Conservation (phyloP, 164 flowering plant species). For the Taxillus chinensis region DNA sequence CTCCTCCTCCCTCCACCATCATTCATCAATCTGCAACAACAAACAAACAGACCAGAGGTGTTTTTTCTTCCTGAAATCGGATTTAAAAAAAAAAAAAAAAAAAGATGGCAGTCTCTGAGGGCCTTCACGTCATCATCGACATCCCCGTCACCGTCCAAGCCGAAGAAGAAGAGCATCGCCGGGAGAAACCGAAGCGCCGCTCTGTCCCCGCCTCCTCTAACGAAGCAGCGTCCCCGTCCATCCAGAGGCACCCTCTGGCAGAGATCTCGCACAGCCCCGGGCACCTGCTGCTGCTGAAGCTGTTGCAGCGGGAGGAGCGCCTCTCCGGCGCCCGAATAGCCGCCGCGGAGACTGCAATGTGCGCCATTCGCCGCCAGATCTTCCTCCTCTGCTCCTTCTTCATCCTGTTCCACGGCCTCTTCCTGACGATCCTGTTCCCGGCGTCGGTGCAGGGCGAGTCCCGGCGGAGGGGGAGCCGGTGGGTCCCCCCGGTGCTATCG, state of each 20-base stretch:
- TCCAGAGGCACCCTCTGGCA: conserved; percentile 73
- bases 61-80: no score
- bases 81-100: no score
- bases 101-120: no score
- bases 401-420: conserved; percentile 54
- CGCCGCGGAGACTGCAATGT: conserved; percentile 46
- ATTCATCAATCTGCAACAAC: no score
- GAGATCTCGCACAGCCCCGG: conserved; percentile 88
- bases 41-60: no score
- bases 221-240: conserved; percentile 15
- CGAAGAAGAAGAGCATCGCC: no score
- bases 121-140: no score
- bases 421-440: conserved; percentile 48
- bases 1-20: no score
- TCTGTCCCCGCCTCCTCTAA: no score
- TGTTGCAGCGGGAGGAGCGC: conserved; percentile 84
- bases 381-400: conserved; percentile 69
- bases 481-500: conserved; percentile 53
- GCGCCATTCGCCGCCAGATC: conserved; percentile 39
- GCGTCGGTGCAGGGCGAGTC: conserved; percentile 22
- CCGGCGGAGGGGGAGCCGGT: conserved; percentile 48
- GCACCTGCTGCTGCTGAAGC: conserved; percentile 84
- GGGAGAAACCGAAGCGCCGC: no score
- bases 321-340: conserved; percentile 37
- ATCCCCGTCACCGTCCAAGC: no score